Evolutionary conservation across 371 early-diverging fungal genomes (phyloP).

Genomic region (Chytridiales sp.): DNA sequence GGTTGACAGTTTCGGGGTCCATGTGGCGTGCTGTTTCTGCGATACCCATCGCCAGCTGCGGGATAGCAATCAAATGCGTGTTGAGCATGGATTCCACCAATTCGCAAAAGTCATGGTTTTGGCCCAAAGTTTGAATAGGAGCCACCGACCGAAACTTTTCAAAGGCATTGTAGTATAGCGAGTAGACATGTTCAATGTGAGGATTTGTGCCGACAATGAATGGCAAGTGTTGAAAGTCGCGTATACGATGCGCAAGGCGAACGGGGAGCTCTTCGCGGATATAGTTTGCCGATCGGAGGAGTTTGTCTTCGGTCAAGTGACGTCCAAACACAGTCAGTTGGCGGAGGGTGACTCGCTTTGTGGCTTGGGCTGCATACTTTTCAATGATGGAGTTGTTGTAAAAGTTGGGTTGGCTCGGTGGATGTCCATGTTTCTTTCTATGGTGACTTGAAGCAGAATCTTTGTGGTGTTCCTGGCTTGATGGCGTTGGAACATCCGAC

Average conservation of each 20-base stretch:
- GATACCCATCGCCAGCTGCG: slow-evolving; percentile 76
- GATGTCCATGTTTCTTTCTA: too few relatives aligned
- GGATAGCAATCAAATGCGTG: slow-evolving; percentile 75
- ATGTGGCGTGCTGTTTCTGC: slow-evolving; percentile 67
- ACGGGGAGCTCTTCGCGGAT: slow-evolving; percentile 87
- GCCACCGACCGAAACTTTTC: slow-evolving; percentile 69
- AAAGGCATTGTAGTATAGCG: slow-evolving; percentile 89
- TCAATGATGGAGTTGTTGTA: slow-evolving; percentile 90
- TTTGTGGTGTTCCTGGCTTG: too few relatives aligned
- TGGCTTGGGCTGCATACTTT: slow-evolving; percentile 71
- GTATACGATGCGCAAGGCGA: slow-evolving; percentile 87
- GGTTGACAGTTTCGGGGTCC: slow-evolving; percentile 61
- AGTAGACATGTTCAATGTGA: slow-evolving; percentile 80
- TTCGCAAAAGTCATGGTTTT: slow-evolving; percentile 72
- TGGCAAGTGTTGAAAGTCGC: slow-evolving; percentile 69
- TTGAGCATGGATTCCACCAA: slow-evolving; percentile 59
- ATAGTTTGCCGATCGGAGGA: slow-evolving; percentile 78
- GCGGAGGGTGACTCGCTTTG: slow-evolving; percentile 82
- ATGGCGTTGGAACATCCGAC: too few relatives aligned
- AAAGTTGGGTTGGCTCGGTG: slow-evolving; percentile 50
- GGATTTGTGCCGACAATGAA: slow-evolving; percentile 92
- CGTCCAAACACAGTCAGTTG: slow-evolving; percentile 94
- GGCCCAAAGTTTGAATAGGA: slow-evolving; percentile 61
- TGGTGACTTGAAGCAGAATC: too few relatives aligned
- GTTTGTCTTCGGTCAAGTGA: slow-evolving; percentile 75